A percentile compares a stretch with the other conserved stretches of the same genome.
Conservation (phyloP, 805 yeast genomes). For the Hermanozyma aechmeae region DNA sequence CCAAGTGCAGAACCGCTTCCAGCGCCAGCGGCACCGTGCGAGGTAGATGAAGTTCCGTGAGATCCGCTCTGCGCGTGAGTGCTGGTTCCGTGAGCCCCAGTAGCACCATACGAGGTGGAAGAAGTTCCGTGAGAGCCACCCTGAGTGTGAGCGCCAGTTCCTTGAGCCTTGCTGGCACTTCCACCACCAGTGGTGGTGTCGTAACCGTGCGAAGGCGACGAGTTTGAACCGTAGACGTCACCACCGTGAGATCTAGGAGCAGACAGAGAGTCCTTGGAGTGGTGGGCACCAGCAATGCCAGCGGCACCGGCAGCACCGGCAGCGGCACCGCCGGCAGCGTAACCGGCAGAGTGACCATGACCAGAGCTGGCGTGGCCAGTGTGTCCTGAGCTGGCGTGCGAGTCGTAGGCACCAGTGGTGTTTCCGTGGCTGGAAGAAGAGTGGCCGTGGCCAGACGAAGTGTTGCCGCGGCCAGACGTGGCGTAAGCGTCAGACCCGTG, state of each 20-base stretch:
- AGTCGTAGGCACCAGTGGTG: constrained; percentile 1
- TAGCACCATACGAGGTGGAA: constrained; percentile 2
- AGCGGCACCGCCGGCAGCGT: too few relatives aligned
- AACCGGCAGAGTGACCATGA: too few relatives aligned
- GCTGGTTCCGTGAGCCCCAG: constrained; percentile 1
- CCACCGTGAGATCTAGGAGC: too few relatives aligned
- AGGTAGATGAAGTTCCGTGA: too few relatives aligned
- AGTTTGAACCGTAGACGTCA: too few relatives aligned
- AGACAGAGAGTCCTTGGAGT: too few relatives aligned
- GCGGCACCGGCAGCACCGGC: constrained; percentile 1
- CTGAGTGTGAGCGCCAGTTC: constrained; percentile 3
- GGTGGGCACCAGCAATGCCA: constrained; percentile 3
- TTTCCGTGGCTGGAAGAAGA: constrained; percentile 2
- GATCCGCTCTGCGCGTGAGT: too few relatives aligned
- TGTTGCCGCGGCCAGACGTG: constrained; percentile 1
- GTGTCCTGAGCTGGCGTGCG: too few relatives aligned
- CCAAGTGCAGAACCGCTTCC: constrained; percentile 3
- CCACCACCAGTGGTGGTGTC: too few relatives aligned
- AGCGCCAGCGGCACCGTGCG: not conserved
- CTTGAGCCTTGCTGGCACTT: too few relatives aligned
- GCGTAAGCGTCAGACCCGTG: constrained; percentile 3
- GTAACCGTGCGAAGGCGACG: too few relatives aligned
- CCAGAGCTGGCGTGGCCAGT: too few relatives aligned
- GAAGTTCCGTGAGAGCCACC: constrained; percentile 4
- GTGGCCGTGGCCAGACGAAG: constrained; percentile 3